Evolutionary conservation across 176 grass and related monocot genomes (phyloP).

Genomic region (Pontederia crassipes): DNA sequence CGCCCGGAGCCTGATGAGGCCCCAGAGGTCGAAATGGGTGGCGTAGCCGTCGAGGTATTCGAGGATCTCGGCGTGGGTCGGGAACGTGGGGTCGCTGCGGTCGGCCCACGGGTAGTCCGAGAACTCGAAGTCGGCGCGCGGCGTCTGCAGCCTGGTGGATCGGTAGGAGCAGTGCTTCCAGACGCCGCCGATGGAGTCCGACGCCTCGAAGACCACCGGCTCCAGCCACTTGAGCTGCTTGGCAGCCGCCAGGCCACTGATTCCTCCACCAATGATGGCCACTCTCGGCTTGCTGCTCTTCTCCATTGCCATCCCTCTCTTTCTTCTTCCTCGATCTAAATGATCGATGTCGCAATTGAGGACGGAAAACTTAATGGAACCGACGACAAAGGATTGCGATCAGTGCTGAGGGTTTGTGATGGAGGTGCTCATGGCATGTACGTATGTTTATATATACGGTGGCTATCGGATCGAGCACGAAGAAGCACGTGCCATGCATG

Average conservation of each 20-base stretch:
- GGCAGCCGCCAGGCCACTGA: no score
- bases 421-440: no score
- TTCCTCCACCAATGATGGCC: conserved; percentile 77
- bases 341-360: neutral
- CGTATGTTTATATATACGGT: no score
- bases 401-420: no score
- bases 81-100: conserved; percentile 75
- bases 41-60: conserved; percentile 86
- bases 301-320: conserved; percentile 5
- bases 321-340: neutral
- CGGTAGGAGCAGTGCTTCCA: conserved; percentile 89
- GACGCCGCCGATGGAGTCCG: conserved; percentile 58
- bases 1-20: conserved; percentile 24
- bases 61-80: conserved; percentile 63
- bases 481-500: no score
- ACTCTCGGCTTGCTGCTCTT: conserved; percentile 36
- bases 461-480: no score
- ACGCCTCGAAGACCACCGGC: conserved; percentile 58
- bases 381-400: no score
- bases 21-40: conserved; percentile 23
- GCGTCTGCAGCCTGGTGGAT: conserved; percentile 79
- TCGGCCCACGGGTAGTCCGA: conserved; percentile 71
- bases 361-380: no score
- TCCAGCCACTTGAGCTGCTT: no score
- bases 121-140: conserved; percentile 89